Conservation (phyloP, 495 filamentous ascomycete genomes). For the Poronia punctata region DNA sequence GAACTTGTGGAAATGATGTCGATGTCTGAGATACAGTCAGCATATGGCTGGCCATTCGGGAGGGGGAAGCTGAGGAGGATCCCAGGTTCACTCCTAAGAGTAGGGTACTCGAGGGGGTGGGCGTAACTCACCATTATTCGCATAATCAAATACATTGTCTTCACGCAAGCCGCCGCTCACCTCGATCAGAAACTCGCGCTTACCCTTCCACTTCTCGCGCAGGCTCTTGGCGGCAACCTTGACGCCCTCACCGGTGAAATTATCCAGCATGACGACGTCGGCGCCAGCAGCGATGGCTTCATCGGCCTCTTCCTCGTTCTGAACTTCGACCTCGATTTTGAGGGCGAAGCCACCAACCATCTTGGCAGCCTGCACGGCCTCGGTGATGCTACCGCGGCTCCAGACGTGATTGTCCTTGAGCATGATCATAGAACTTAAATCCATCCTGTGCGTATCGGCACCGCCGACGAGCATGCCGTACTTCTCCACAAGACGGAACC, state of each 20-base stretch:
- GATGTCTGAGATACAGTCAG: constrained; percentile 52
- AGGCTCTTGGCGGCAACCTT: constrained; percentile 61
- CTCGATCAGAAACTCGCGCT: constrained; percentile 70
- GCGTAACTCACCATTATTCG: constrained; percentile 55
- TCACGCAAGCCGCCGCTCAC: constrained; percentile 85
- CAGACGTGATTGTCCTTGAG: constrained; percentile 98
- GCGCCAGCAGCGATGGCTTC: constrained; percentile 87
- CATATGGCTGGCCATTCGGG: not conserved
- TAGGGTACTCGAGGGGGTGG: no score
- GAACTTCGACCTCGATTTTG: constrained; percentile 94
- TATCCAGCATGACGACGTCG: constrained; percentile 96
- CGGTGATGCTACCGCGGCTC: constrained; percentile 75
- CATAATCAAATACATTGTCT: constrained; percentile 73
- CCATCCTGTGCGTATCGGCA: constrained; percentile 83
- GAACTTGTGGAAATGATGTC: constrained; percentile 93
- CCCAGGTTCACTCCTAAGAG: no score
- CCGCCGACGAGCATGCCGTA: constrained; percentile 95
- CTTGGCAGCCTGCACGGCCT: constrained; percentile 78
- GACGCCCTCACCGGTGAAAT: constrained; percentile 74
- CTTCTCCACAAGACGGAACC: constrained; percentile 93
- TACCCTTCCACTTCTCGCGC: constrained; percentile 67
- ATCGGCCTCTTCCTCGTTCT: constrained; percentile 78
- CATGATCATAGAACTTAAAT: constrained; percentile 93
- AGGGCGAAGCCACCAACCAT: constrained; percentile 78
- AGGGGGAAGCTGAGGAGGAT: not conserved